Base-by-base conservation (phyloP, 2,329 filamentous ascomycete genomes). In the Fusarium protoensiforme region DNA sequence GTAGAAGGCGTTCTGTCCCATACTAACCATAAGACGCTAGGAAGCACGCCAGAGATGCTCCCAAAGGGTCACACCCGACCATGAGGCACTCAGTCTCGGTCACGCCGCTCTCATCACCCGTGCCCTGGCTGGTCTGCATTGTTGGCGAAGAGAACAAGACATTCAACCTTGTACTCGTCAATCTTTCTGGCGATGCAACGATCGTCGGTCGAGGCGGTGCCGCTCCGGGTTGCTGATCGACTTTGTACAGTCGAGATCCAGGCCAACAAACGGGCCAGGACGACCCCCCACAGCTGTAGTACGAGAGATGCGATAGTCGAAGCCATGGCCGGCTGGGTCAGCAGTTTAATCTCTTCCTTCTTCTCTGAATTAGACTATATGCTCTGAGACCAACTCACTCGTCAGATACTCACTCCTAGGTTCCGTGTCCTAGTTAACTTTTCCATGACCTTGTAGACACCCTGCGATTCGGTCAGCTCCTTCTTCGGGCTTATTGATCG, bases 1-100 rank as follows among this genome's bases (percentile, higher is more conserved):
- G 2, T 4, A 13, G 6, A 14, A 16, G 7, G 3, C 4, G 0
- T 2, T 24, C 9, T 14, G 20, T 10, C 1, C 14, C 16, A 3
- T 10, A 46, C 41, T 24, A 18, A 46, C 41, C 22, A 46, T 46
- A 46, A 22, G 41, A 46, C 4, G 41, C 14, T 18, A 46, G 22
- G 22, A 46, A 46, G 22, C 41, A 46, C 13, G 41, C 22, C 41
- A 46, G 14, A 46, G 22, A 46, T 46, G 41, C 41, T 18, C 22
- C 41, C 2, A 20, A 46, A 46, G 41, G 41, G 4, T 20, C 41
- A 24, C 41, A 46, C 8, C 41, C 41, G 4, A 46, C 8, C 10
- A 46, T 46, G 22, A 46, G 41, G 5, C 14, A 46, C 5, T 46
- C 41, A 1, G 22, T 46, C 13, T 46, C 41, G 22, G 14, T 46